Base-by-base conservation (phyloP, 495 filamentous ascomycete genomes). In the Penicillium parvum region DNA sequence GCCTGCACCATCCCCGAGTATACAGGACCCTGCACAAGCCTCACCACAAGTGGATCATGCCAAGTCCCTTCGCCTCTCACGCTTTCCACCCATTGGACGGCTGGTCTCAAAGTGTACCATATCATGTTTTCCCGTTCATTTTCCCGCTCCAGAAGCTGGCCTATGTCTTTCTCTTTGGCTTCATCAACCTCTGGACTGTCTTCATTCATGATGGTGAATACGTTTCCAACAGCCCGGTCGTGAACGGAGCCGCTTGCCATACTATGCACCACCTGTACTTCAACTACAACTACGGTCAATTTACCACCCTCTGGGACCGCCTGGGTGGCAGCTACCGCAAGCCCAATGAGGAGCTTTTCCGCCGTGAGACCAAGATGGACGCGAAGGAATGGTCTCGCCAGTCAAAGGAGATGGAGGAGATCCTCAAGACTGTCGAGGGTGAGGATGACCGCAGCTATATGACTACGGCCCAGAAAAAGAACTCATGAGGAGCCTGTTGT, bases 1-100 rank as follows among this genome's bases (percentile, higher is more conserved):
- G 81, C 33, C 73, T 95, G 48, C 91, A 97, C 69, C 84, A 89
- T 63, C 86, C 87, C 5, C 51, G 65, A 35, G 62, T 96, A 36
- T 97, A 96, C 79, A 91, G 87, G 72, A 71, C 68, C 34, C 77
- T 97, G 15, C 91, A 97, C 77, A 97, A 97, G 76, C 84, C 88
- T 37, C 92, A 97, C 72, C 91, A 97, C 81, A 96, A 95, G 71
- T 96, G 91, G 92, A 96, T 97, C 68, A 94, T 96, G 88, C 92
- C 92, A 4, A 95, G 90, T 5, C 91, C 91, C 8, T 96, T 77
- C 62, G 92, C 91, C 8, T 84, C 81, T 38, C 84, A 95, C 69
- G 91, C 91, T 38, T 96, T 97, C 77, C 90, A 97, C 72, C 92
- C 91, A 1, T 52, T 96, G 26, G 91, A 97, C 65, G 92, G 92